phyloP scores from a whole-genome alignment of 495 filamentous ascomycete genomes.

The Mytilinidion resinicola region DNA sequence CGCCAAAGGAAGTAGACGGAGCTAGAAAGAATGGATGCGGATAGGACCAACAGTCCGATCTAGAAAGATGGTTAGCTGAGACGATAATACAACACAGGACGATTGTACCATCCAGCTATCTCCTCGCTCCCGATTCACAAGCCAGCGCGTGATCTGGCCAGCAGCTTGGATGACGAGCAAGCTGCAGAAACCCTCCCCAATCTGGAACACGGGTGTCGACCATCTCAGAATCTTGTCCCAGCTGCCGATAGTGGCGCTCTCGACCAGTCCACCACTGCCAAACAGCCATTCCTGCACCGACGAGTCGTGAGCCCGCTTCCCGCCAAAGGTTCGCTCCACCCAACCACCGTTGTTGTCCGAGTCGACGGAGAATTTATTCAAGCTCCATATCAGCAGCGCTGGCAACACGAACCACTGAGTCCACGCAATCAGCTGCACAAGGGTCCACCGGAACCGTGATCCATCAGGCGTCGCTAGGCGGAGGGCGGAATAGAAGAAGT shows the following conservation, averaged over 20 bases:
- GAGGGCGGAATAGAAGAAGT: constrained; percentile 77
- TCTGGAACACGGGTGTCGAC: constrained; percentile 91
- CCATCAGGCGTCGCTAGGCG: constrained; percentile 73
- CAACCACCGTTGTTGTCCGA: constrained; percentile 61
- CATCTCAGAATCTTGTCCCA: constrained; percentile 89
- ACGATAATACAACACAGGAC: background rate
- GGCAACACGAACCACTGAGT: constrained; percentile 81
- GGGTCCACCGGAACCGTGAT: constrained; percentile 63
- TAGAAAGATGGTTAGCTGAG: constrained; percentile 39
- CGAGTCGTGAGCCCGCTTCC: constrained; percentile 55
- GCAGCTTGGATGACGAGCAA: constrained; percentile 90
- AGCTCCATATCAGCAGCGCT: constrained; percentile 82
- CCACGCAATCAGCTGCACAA: constrained; percentile 58
- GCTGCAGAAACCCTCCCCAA: constrained; percentile 93
- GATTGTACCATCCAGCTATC: constrained; percentile 91
- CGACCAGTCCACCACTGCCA: constrained; percentile 68
- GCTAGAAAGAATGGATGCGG: constrained; percentile 84
- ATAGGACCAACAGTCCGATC: constrained; percentile 83
- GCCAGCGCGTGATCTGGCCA: constrained; percentile 91
- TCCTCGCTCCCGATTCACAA: constrained; percentile 83
- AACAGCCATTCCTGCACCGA: constrained; percentile 77
- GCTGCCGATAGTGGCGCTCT: constrained; percentile 69
- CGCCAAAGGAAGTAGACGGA: constrained; percentile 95
- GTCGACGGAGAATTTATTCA: constrained; percentile 90
- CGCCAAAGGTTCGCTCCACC: constrained; percentile 73